Percentiles rank a stretch among this genome's conserved stretches.
Conservation (phyloP, 2,329 filamentous ascomycete genomes). For the Emericellopsis cladophorae region DNA sequence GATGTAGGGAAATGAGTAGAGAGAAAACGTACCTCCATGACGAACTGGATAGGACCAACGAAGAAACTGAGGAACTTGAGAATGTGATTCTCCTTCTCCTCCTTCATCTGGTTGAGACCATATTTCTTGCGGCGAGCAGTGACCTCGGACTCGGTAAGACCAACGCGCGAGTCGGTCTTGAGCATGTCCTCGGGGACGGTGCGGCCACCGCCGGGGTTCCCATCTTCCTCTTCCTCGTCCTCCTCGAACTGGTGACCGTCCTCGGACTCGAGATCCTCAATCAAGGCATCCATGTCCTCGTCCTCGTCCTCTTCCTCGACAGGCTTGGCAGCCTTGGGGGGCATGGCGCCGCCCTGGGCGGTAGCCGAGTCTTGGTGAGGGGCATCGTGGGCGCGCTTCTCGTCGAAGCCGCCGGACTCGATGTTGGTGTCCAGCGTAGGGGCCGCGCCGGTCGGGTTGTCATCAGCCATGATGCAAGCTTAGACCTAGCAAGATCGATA, state of each 20-base stretch:
- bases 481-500: conserved; percentile 4
- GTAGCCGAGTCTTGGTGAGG: conserved; percentile 10
- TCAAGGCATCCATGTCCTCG: conserved; percentile 76
- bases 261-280: conserved; percentile 75
- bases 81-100: conserved; percentile 75
- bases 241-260: conserved; percentile 58
- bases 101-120: conserved; percentile 82
- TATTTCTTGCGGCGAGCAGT: conserved; percentile 51
- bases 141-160: conserved; percentile 64
- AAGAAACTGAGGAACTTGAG: conserved; percentile 79
- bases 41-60: conserved; percentile 81
- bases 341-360: conserved; percentile 9
- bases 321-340: conserved; percentile 24
- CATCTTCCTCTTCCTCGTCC: conserved; percentile 45
- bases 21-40: conserved; percentile 96
- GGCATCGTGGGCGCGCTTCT: conserved; percentile 34
- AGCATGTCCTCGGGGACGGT: conserved; percentile 62
- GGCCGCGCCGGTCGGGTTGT: conserved; percentile 33
- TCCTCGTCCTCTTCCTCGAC: conserved; percentile 59
- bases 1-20: no score
- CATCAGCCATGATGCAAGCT: conserved; percentile 39
- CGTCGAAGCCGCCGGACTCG: conserved; percentile 51
- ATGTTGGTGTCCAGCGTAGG: conserved; percentile 52
- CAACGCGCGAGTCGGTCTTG: conserved; percentile 59
- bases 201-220: conserved; percentile 39